Evolutionary conservation across 306 rosid species (phyloP).

Genomic region (Castanopsis chinensis): DNA sequence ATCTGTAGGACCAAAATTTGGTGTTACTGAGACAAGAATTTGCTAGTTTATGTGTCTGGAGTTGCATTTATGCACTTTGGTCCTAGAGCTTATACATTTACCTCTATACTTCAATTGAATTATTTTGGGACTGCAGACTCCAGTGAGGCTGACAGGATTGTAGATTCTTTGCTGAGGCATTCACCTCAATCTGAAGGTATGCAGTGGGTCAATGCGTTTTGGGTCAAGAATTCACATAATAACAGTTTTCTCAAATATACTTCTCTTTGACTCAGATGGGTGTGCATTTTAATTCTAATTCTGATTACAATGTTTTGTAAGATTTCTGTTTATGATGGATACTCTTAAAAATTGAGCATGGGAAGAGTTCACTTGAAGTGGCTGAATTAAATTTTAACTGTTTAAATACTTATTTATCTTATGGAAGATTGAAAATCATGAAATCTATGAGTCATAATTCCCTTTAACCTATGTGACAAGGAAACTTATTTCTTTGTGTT

Average conservation of each 20-base stretch:
- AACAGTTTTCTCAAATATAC: not conserved
- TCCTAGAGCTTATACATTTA: too few species aligned
- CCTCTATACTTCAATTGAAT: too few species aligned
- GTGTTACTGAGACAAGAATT: not conserved
- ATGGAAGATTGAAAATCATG: not conserved
- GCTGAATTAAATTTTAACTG: not conserved
- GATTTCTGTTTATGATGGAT: not conserved
- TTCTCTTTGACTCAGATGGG: not conserved
- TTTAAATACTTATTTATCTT: not conserved
- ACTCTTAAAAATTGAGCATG: not conserved
- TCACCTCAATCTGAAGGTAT: too few species aligned
- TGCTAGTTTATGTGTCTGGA: not conserved
- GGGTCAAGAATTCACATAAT: too few species aligned
- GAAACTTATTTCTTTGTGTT: not conserved
- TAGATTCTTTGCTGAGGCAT: too few species aligned
- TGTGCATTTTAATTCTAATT: not conserved
- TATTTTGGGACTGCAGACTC: too few species aligned
- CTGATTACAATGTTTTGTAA: too few species aligned
- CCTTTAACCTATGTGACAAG: slow-evolving; percentile 1
- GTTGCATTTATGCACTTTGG: too few species aligned
- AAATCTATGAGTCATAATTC: not conserved
- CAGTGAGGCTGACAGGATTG: too few species aligned
- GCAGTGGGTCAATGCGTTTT: too few species aligned
- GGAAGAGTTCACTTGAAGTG: not conserved
- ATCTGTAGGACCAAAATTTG: not conserved